A percentile compares a stretch with the other conserved stretches of the same genome.
These are phyloP conservation scores for Tarenaya hassleriana DNA, from an alignment of 345 rosid species.

Conservation along the genomic window DNA sequence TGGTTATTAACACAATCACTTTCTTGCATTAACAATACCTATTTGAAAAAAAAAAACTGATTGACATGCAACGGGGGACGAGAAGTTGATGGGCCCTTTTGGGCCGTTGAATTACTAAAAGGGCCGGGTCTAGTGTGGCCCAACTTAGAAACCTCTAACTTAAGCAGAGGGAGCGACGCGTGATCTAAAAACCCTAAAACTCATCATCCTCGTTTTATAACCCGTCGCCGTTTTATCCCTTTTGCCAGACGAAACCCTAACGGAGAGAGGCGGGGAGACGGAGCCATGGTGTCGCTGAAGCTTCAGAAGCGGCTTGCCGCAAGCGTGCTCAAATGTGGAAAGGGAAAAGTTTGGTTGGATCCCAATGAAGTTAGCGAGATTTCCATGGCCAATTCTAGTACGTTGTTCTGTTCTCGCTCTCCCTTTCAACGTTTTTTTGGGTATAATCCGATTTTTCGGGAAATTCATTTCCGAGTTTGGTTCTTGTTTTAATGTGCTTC, in stretches of 20 bases:
- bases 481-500: neutral
- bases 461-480: neutral
- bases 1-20: no score
- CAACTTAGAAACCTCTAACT: no score
- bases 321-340: conserved; percentile 63
- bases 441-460: no score
- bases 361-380: conserved; percentile 58
- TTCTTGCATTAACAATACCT: no score
- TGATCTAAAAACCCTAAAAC: conserved; percentile 15
- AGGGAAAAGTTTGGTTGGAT: conserved; percentile 64
- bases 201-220: conserved; percentile 1
- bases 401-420: conserved; percentile 1
- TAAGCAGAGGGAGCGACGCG: neutral
- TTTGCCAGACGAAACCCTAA: conserved; percentile 8
- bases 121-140: no score
- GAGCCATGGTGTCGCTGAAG: conserved; percentile 56
- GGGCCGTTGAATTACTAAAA: no score
- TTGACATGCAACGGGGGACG: no score
- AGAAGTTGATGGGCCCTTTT: no score
- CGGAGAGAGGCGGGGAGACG: conserved; percentile 17
- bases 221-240: neutral
- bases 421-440: neutral
- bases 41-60: no score
- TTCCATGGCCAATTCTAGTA: conserved; percentile 79
- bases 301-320: conserved; percentile 68